phyloP scores from a whole-genome alignment of 345 rosid genomes.

The Atalantia buxifolia region DNA sequence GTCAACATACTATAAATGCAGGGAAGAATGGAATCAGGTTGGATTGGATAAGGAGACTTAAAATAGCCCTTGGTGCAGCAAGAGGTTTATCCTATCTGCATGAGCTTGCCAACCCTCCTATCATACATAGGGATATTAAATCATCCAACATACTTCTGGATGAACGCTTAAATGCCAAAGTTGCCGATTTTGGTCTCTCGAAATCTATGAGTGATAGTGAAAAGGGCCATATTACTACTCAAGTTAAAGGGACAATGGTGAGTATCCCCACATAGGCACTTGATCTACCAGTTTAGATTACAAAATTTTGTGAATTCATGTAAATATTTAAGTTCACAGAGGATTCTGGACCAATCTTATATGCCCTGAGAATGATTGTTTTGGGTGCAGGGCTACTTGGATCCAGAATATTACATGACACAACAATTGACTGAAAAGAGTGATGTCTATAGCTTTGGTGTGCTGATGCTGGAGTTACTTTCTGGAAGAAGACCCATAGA shows the following conservation, averaged over 20 bases:
- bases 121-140: constrained; percentile 91
- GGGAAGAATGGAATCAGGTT: constrained; percentile 76
- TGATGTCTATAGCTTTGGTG: constrained; percentile 93
- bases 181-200: constrained; percentile 92
- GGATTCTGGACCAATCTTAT: not conserved
- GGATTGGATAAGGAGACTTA: constrained; percentile 81
- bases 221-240: constrained; percentile 75
- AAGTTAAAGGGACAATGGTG: constrained; percentile 98
- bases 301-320: not conserved
- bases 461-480: constrained; percentile 71
- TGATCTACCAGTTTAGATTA: not conserved
- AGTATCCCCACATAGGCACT: constrained; percentile 17
- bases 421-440: constrained; percentile 89
- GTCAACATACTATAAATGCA: constrained; percentile 19
- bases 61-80: constrained; percentile 73
- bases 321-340: not conserved
- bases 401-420: constrained; percentile 95
- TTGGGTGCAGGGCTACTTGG: constrained; percentile 68
- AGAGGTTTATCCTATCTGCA: constrained; percentile 87
- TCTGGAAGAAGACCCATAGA: constrained; percentile 75
- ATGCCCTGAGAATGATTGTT: not conserved
- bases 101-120: constrained; percentile 93
- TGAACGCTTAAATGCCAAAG: constrained; percentile 75
- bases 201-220: constrained; percentile 59
- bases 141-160: constrained; percentile 79